phyloP scores from a whole-genome alignment of 2,329 filamentous ascomycete species.

The Hypoxylon sp. region DNA sequence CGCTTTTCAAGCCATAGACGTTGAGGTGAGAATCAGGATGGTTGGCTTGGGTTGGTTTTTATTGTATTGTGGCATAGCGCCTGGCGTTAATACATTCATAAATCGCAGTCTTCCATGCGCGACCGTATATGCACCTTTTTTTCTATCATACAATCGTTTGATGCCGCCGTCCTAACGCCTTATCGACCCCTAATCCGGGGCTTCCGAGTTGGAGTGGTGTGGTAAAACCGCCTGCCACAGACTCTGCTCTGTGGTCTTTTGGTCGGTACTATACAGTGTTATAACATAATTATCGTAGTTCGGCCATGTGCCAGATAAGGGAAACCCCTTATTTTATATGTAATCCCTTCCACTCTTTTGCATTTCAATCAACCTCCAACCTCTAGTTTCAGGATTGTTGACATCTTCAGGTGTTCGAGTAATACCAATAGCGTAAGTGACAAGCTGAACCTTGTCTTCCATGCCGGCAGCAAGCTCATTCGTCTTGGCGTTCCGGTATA shows the following conservation, averaged over 20 bases:
- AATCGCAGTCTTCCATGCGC: constrained; percentile 36
- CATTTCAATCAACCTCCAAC: constrained; percentile 97
- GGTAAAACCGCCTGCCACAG: constrained; percentile 44
- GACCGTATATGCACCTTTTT: constrained; percentile 48
- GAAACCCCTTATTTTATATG: constrained; percentile 60
- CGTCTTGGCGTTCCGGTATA: constrained; percentile 93
- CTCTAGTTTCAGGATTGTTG: constrained; percentile 94
- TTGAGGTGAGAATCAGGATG: not conserved
- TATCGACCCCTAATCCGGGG: constrained; percentile 48
- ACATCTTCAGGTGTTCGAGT: constrained; percentile 95
- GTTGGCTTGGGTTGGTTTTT: constrained; percentile 2
- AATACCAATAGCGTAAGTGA: constrained; percentile 97
- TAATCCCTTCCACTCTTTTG: constrained; percentile 98
- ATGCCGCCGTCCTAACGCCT: constrained; percentile 43
- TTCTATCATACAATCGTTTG: constrained; percentile 52
- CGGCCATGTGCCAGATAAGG: constrained; percentile 23
- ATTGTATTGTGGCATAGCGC: constrained; percentile 31
- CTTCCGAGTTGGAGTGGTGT: constrained; percentile 52
- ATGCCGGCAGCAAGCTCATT: constrained; percentile 93
- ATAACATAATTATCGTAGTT: constrained; percentile 48
- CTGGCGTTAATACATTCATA: constrained; percentile 18
- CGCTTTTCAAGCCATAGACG: not conserved
- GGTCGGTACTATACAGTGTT: constrained; percentile 52
- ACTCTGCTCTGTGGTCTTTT: constrained; percentile 41
- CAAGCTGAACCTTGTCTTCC: constrained; percentile 98